phyloP scores from a whole-genome alignment of 2,329 filamentous ascomycete species.

The Knufia fluminis region DNA sequence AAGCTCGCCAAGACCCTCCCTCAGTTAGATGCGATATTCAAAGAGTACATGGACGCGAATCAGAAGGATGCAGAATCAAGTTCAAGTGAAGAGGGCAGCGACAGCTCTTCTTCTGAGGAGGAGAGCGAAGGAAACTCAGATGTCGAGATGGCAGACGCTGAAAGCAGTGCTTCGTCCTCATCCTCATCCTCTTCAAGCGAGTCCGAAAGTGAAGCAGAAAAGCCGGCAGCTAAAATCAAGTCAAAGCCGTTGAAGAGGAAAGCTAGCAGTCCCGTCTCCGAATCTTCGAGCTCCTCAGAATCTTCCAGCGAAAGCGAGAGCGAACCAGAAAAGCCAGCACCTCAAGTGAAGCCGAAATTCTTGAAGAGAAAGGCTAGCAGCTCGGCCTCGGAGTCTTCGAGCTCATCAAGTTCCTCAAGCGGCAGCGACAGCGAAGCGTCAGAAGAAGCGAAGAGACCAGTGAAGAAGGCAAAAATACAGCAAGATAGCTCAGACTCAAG shows the following conservation, averaged over 20 bases:
- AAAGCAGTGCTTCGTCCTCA: not conserved
- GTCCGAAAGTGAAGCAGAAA: constrained; percentile 8
- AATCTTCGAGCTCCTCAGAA: constrained; percentile 28
- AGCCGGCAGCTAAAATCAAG: constrained; percentile 20
- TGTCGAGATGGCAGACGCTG: constrained; percentile 4
- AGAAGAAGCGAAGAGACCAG: constrained; percentile 37
- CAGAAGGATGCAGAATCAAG: not conserved
- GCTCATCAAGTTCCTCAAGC: constrained; percentile 29
- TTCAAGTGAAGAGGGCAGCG: not conserved
- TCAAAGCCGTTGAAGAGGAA: no score
- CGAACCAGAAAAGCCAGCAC: constrained; percentile 18
- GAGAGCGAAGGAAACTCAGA: not conserved
- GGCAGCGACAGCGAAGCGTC: constrained; percentile 30
- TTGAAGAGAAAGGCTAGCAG: constrained; percentile 52
- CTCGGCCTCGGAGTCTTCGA: constrained; percentile 30
- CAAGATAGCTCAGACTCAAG: not conserved
- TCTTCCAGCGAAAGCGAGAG: constrained; percentile 29
- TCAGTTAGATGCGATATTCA: constrained; percentile 8
- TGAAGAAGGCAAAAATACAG: constrained; percentile 45
- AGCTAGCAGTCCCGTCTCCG: no score
- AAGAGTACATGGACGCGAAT: not conserved
- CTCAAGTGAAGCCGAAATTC: constrained; percentile 28
- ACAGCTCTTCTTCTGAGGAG: not conserved
- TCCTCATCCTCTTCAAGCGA: constrained; percentile 4
- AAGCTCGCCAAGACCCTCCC: constrained; percentile 1